These are phyloP conservation scores for Spongispora temasekensis DNA, from an alignment of 1,284 basidiomycete species.

Conservation along the genomic window DNA sequence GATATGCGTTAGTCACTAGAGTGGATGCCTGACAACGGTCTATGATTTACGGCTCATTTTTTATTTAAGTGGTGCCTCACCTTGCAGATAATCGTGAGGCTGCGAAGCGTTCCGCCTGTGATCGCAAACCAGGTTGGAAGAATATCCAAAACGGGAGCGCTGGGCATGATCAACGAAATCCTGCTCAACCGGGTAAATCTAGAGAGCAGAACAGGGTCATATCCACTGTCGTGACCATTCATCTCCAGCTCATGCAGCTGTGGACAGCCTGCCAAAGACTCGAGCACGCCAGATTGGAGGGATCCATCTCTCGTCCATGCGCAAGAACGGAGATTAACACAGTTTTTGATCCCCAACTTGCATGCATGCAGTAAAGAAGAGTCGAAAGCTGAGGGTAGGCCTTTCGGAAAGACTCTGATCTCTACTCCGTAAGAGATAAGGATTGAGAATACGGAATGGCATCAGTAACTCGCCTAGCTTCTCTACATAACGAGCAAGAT, in stretches of 20 bases:
- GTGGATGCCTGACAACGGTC: slow-evolving; percentile 47
- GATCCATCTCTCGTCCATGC: slow-evolving; percentile 78
- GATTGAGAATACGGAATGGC: not conserved
- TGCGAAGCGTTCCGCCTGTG: slow-evolving; percentile 47
- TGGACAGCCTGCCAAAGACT: slow-evolving; percentile 45
- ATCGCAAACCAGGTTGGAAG: slow-evolving; percentile 52
- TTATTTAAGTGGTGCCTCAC: slow-evolving; percentile 35
- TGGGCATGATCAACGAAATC: slow-evolving; percentile 74
- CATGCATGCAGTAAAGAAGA: slow-evolving; percentile 43
- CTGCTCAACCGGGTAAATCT: slow-evolving; percentile 50
- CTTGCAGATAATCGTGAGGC: slow-evolving; percentile 67
- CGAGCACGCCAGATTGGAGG: slow-evolving; percentile 55
- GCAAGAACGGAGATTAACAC: slow-evolving; percentile 57
- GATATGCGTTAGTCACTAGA: slow-evolving; percentile 54
- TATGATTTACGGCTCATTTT: not conserved
- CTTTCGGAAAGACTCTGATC: slow-evolving; percentile 67
- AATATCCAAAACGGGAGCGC: slow-evolving; percentile 47
- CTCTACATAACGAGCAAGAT: slow-evolving; percentile 55
- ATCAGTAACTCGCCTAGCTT: slow-evolving; percentile 48
- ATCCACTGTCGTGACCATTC: slow-evolving; percentile 59
- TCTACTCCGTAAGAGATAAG: slow-evolving; percentile 39
- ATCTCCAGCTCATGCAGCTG: slow-evolving; percentile 60
- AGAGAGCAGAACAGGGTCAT: slow-evolving; percentile 49
- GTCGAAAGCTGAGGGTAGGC: slow-evolving; percentile 32
- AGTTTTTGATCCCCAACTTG: slow-evolving; percentile 55